Base-by-base conservation (phyloP, 139 green algal species). In the Picochlorum sp. region DNA sequence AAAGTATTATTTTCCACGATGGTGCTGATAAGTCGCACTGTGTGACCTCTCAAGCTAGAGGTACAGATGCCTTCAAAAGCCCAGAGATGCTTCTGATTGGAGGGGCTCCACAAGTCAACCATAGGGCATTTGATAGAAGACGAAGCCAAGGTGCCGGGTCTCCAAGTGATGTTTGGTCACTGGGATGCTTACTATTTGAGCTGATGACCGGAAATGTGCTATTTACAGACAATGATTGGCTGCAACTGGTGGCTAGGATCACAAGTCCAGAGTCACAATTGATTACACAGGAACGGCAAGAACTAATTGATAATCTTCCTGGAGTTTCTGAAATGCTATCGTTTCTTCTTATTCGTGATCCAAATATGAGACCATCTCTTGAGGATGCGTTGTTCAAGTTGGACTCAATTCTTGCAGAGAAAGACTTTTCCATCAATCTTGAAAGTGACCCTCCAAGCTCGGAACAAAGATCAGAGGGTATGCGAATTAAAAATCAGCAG, bases 111-210 rank as follows among this genome's bases (percentile, higher is more conserved):
- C 45, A 40, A 28, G 61, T 54, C 33, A 61, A 45, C 24, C 55
- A 44, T 5, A 52, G 47, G 2, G 45, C 4, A 8, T 79, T 67
- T 36, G 74, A 79, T 30, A 51, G 74, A 18, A 59, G 75, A 12
- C 63, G 70, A 24, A 20, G 49, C 25, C 28, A 68, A 64, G 80
- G 83, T 16, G 83, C 79, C 0, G 82, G 79, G 18, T 43, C 79
- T 20, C 63, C 79, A 4, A 70, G 63, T 3, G 88, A 95, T 68
- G 74, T 90, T n/a, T 95, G 88, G 88, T 70, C 67, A 22, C 56
- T 93, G 39, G 86, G 80, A 13, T 91, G 85, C 78, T 67, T 90
- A 29, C 75, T 94, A 29, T 93, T 79, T 55, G 86, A 94, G 67
- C 68, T 95, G 6, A 36, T 92, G 14, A 87, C 83, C 4, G 82